Evolutionary conservation across 257 asterid species (phyloP).

Genomic region (Orobanche coerulescens): DNA sequence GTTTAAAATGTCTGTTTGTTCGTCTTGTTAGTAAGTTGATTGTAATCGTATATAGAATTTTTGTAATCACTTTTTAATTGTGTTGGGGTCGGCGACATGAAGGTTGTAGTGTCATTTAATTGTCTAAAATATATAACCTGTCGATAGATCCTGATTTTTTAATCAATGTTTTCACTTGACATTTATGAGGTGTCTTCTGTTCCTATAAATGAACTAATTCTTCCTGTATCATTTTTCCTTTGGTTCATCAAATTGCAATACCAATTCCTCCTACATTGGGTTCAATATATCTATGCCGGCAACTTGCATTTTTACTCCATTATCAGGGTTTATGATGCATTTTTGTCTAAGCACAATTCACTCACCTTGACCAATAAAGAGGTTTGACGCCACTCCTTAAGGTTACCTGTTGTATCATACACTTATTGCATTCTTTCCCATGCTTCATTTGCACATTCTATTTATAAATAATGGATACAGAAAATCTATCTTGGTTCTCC

Average conservation of each 20-base stretch:
- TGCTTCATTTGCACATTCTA: neutral
- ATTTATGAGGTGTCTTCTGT: slow-evolving; percentile 2
- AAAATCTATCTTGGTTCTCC: neutral
- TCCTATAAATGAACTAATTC: neutral
- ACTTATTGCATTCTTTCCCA: too few species aligned
- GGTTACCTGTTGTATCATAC: too few species aligned
- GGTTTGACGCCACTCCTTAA: too few species aligned
- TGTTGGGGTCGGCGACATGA: too few species aligned
- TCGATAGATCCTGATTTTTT: neutral
- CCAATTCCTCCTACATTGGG: neutral
- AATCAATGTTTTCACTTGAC: neutral
- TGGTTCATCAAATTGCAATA: neutral
- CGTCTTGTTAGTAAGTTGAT: neutral
- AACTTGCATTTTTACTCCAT: neutral
- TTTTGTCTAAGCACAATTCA: too few species aligned
- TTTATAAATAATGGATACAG: too few species aligned
- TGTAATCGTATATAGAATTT: neutral
- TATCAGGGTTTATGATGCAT: neutral
- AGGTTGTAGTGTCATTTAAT: too few species aligned
- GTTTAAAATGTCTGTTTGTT: neutral
- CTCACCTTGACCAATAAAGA: too few species aligned
- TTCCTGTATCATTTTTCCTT: neutral
- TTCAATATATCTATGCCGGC: too few species aligned
- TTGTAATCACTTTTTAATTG: too few species aligned
- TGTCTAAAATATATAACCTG: too few species aligned